A percentile compares a stretch with the other conserved stretches of the same genome.
phyloP scores from a whole-genome alignment of 2,329 filamentous ascomycete genomes.

The Sarocladium oryzae region DNA sequence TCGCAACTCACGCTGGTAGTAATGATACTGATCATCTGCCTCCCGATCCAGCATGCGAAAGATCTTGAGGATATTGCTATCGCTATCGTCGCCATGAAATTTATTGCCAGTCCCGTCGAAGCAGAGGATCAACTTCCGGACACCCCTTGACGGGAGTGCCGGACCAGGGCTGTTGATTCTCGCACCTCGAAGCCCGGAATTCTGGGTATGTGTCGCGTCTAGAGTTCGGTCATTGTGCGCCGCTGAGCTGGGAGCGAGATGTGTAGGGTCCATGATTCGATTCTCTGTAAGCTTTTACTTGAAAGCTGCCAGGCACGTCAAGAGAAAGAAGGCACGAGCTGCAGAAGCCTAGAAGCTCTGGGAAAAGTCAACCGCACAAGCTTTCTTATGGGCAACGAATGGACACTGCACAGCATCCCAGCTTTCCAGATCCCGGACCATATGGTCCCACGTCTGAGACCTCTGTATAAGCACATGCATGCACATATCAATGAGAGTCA shows the following conservation, averaged over 20 bases:
- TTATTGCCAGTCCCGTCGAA: conserved; percentile 61
- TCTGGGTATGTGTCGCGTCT: background rate
- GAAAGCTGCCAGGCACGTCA: too few species aligned
- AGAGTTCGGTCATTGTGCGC: background rate
- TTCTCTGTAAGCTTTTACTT: background rate
- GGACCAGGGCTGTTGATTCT: background rate
- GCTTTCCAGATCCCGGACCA: too few species aligned
- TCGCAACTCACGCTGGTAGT: conserved; percentile 50
- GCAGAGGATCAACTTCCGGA: conserved; percentile 49
- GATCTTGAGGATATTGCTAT: conserved; percentile 63
- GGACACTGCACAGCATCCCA: too few species aligned
- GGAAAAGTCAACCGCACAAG: too few species aligned
- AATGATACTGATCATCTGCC: conserved; percentile 55
- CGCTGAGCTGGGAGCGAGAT: conserved; percentile 5
- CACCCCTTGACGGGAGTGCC: conserved; percentile 13
- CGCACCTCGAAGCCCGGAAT: background rate
- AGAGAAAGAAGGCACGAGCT: too few species aligned
- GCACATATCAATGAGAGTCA: too few species aligned
- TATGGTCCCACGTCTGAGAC: too few species aligned
- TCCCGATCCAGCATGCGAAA: conserved; percentile 63
- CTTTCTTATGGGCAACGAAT: too few species aligned
- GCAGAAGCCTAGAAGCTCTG: too few species aligned
- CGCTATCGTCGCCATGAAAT: conserved; percentile 55
- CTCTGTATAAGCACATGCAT: too few species aligned
- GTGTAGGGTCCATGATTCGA: conserved; percentile 1